phyloP scores from a whole-genome alignment of 2,329 filamentous ascomycete species.

The Microascus cirrosus region DNA sequence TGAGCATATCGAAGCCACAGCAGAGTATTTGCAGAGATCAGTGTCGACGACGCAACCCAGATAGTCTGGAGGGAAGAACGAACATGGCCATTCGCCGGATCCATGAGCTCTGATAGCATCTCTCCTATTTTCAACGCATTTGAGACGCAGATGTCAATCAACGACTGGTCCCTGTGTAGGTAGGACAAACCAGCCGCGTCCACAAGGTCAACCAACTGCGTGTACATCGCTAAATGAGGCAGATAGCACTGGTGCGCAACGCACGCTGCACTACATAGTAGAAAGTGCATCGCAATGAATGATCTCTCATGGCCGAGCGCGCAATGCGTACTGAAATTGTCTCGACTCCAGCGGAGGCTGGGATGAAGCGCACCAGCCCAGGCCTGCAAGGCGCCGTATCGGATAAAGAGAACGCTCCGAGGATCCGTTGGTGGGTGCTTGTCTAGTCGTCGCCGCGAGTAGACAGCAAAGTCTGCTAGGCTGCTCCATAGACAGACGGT shows the following conservation, averaged over 20 bases:
- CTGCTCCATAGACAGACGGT: conserved; percentile 10
- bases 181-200: conserved; percentile 13
- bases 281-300: conserved; percentile 13
- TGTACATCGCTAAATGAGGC: conserved; percentile 11
- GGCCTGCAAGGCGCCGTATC: conserved; percentile 4
- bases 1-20: conserved; percentile 11
- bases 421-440: conserved; percentile 8
- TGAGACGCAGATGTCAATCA: conserved; percentile 11
- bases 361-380: conserved; percentile 9
- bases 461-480: conserved; percentile 7
- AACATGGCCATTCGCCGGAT: background rate
- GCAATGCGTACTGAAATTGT: conserved; percentile 8
- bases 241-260: conserved; percentile 14
- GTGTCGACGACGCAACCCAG: conserved; percentile 11
- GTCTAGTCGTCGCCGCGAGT: conserved; percentile 7
- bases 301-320: conserved; percentile 8
- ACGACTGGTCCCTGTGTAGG: conserved; percentile 8
- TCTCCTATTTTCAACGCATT: conserved; percentile 10
- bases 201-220: conserved; percentile 9
- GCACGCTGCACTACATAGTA: conserved; percentile 11
- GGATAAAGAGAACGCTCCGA: background rate
- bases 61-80: conserved; percentile 6
- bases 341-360: conserved; percentile 8
- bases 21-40: conserved; percentile 10
- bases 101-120: conserved; percentile 9